Conservation (phyloP, 305 asterid species). For the Rubia peregrina region DNA sequence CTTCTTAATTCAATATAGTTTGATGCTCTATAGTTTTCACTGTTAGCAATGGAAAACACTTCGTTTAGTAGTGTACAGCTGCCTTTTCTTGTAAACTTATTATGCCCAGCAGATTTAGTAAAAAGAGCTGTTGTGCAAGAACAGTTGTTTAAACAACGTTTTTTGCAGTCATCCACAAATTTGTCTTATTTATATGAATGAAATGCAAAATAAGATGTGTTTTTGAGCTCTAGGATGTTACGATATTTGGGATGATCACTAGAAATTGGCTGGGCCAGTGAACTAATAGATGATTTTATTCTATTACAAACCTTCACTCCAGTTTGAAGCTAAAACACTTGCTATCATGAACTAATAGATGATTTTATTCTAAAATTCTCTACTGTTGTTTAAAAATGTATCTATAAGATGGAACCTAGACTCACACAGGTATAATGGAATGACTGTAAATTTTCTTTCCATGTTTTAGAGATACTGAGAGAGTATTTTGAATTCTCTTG, state of each 20-base stretch:
- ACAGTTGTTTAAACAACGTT: background rate
- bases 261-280: slow-evolving; percentile 13
- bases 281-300: no score
- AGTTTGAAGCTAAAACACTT: no score
- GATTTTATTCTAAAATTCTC: no score
- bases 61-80: slow-evolving; percentile 1
- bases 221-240: slow-evolving; percentile 11
- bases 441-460: background rate
- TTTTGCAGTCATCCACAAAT: slow-evolving; percentile 14
- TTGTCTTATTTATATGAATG: background rate
- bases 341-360: no score
- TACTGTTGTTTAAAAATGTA: no score
- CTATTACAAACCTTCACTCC: no score
- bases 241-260: slow-evolving; percentile 12
- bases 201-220: slow-evolving; percentile 10
- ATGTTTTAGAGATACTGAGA: no score
- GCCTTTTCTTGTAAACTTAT: no score
- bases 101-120: background rate
- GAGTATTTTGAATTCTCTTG: background rate
- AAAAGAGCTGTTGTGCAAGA: slow-evolving; percentile 14
- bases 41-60: background rate
- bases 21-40: background rate
- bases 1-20: no score
- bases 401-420: slow-evolving; percentile 38
- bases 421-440: slow-evolving; percentile 26